Evolutionary conservation across 2,329 filamentous ascomycete genomes (phyloP), one percentile per base, ranked within the genome.

Genomic region (Pseudopithomyces chartarum): DNA sequence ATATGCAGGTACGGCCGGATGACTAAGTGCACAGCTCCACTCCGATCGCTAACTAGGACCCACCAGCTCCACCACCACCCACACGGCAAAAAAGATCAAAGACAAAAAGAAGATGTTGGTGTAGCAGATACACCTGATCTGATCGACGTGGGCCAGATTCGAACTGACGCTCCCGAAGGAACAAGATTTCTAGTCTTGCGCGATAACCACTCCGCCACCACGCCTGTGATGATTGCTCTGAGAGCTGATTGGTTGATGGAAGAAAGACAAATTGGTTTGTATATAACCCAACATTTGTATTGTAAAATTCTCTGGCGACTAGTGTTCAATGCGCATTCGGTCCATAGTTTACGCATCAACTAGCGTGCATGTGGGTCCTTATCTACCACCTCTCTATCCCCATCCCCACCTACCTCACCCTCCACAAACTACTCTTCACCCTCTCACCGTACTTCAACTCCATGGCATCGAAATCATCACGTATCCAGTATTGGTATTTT

Each of bases 121-220:
- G 11, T 11, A 10, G 22, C 13, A n/a, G 11, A 20, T 2, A 10
- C n/a, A 26, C 20, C 20, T 15, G 13, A 19, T 23, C 6, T 29
- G 8, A n/a, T 50, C 47, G 47, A 50, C 47, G 47, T 50, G 22
- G 34, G 47, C 47, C 47, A 50, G 47, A 50, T 50, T 50, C 34
- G 47, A 50, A 50, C 47, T 50, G 47, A 50, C 47, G 47, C 47
- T 50, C 47, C 47, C 47, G 47, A 50, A 39, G 47, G 47, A 50
- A 50, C 47, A 50, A 50, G 47, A 50, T 50, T 50, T 50, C 47
- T 50, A 50, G 47, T 50, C 47, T 50, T 50, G 47, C 47, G 47
- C 47, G 47, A 50, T 50, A 50, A 50, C 47, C 47, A 50, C 47
- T 50, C 47, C 47, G 47, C 47, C 47, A 50, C 34, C 22, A 50